Base-by-base conservation (phyloP, 176 grass and related monocot genomes). In the Eremochloa ophiuroides region DNA sequence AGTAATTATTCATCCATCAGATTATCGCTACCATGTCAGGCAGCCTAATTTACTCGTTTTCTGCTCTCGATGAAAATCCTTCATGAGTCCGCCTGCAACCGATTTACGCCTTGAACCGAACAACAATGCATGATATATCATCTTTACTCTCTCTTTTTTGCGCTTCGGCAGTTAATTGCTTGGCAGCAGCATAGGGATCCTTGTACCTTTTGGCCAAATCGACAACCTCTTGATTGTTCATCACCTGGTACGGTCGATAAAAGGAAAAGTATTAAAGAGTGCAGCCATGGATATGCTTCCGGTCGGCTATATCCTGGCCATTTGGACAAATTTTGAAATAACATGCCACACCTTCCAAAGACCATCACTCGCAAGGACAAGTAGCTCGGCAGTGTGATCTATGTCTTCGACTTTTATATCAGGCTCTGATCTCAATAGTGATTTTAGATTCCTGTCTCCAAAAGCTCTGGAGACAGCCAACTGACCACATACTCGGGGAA, bases 391-490 rank as follows among this genome's bases (percentile, higher is more conserved):
- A 35, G 87, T 88, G 71, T 83, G 47, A 75, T 93, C 87, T 66
- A 86, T 90, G 58, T 96, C 88, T 88, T 92, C 80, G 28, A 60
- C 26, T 53, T 50, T 76, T 71, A 96, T 84, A 71, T 96, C 90
- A 15, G 93, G 90, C 60, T 93, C 93, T 82, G 93, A 96, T 62
- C 78, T 84, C 83, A 96, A 68, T 20, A 93, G 88, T 44, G 82
- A 90, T 84, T 96, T 96, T 59, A 96, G 87, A 85, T 89, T 96
- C 71, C 75, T 78, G 56, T 96, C 93, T 55, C 93, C 93, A 66
- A 96, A 96, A 64, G 93, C 93, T 81, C 93, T 87, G 28, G 93
- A 91, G 55, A 96, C 93, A 51, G 93, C 93, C 51, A 96, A 85
- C 64, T 96, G 90, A 40, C 93, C 93, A 73, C 89, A 86, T 64